A percentile compares a stretch with the other conserved stretches of the same genome.
Evolutionary conservation across 306 rosid species (phyloP).

Genomic region (Cercis canadensis): DNA sequence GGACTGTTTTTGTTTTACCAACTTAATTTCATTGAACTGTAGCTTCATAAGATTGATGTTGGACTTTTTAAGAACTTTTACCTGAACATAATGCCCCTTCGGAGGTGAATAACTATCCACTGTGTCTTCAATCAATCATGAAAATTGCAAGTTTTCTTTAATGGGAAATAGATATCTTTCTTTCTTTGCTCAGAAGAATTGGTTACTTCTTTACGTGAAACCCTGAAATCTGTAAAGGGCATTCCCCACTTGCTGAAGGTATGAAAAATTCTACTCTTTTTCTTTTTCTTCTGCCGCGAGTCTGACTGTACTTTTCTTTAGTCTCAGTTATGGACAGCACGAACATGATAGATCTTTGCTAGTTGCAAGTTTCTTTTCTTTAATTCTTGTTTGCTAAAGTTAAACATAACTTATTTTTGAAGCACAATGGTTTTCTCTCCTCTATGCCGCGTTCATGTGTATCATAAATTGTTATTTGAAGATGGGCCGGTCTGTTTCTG

Average conservation of each 20-base stretch:
- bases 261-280: conserved; percentile 23
- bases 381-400: conserved; percentile 11
- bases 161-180: conserved; percentile 80
- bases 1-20: conserved; percentile 5
- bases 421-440: conserved; percentile 20
- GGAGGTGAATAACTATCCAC: conserved; percentile 23
- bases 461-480: conserved; percentile 24
- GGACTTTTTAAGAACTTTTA: conserved; percentile 27
- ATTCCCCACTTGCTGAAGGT: conserved; percentile 89
- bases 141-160: conserved; percentile 49
- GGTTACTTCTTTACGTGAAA: conserved; percentile 70
- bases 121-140: conserved; percentile 7
- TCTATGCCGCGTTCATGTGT: conserved; percentile 8
- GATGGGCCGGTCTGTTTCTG: conserved; percentile 31
- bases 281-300: conserved; percentile 25
- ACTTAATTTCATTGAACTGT: not conserved
- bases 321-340: conserved; percentile 1
- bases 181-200: conserved; percentile 82
- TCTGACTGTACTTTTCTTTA: conserved; percentile 16
- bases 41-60: conserved; percentile 29
- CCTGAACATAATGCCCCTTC: conserved; percentile 18
- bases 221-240: conserved; percentile 91
- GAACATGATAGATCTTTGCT: not conserved
- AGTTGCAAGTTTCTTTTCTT: conserved; percentile 1
- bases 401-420: conserved; percentile 27